Conservation (phyloP, 306 rosid species). For the Lathyrus aphaca region DNA sequence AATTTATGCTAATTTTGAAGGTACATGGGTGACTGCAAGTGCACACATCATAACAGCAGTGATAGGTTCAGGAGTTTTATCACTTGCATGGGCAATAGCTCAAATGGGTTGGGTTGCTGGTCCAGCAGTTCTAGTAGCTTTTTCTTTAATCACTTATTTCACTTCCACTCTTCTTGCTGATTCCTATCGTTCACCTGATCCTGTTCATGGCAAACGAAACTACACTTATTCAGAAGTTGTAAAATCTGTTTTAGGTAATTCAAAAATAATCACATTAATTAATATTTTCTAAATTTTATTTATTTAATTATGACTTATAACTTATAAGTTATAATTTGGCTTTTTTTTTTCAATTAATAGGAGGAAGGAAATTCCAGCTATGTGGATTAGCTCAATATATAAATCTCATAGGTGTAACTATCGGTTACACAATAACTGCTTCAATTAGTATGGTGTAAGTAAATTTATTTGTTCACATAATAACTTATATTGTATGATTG, state of each 20-base stretch:
- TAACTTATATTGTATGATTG: not conserved
- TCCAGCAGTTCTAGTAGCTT: slow-evolving; percentile 75
- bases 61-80: slow-evolving; percentile 93
- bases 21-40: slow-evolving; percentile 96
- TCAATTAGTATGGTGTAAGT: slow-evolving; percentile 97
- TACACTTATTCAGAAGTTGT: slow-evolving; percentile 93
- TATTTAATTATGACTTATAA: not conserved
- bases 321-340: not conserved
- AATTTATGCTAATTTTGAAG: slow-evolving; percentile 35
- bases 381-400: slow-evolving; percentile 93
- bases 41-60: slow-evolving; percentile 98
- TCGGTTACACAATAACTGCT: slow-evolving; percentile 96
- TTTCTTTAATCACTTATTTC: slow-evolving; percentile 88
- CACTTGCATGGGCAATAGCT: slow-evolving; percentile 92
- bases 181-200: slow-evolving; percentile 80
- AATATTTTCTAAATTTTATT: not conserved
- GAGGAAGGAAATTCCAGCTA: slow-evolving; percentile 77
- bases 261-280: not conserved
- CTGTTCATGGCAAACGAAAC: slow-evolving; percentile 83
- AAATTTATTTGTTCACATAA: not conserved
- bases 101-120: slow-evolving; percentile 97
- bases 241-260: slow-evolving; percentile 50
- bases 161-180: slow-evolving; percentile 93
- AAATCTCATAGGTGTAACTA: slow-evolving; percentile 77
- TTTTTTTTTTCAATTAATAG: slow-evolving; percentile 35